These are phyloP conservation scores for Salvia splendens DNA, from an alignment of 257 asterid species.

Conservation along the genomic window DNA sequence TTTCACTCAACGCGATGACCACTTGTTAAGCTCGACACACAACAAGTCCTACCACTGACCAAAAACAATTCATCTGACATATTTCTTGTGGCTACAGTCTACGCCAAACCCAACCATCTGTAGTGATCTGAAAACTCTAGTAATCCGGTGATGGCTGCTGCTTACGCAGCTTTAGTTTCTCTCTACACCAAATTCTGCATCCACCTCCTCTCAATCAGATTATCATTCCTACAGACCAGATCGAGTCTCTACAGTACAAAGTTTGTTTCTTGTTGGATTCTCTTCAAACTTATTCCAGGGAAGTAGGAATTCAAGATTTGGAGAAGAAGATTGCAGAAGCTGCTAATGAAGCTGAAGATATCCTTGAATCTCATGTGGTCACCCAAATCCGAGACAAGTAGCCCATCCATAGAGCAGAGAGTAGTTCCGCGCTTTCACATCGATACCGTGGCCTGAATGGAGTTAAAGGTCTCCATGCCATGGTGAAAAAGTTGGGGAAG, in stretches of 20 bases:
- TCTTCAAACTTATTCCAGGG: conserved; percentile 22
- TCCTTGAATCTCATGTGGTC: conserved; percentile 24
- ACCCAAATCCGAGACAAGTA: not conserved
- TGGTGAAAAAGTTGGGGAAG: conserved; percentile 24
- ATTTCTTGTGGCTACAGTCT: too few relatives aligned
- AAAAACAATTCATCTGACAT: too few relatives aligned
- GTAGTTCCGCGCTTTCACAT: not conserved
- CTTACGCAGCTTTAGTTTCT: conserved; percentile 37
- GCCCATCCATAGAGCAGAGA: conserved; percentile 1
- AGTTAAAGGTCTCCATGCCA: conserved; percentile 11
- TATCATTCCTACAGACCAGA: not conserved
- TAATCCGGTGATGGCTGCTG: conserved; percentile 25
- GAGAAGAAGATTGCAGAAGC: conserved; percentile 23
- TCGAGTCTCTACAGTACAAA: conserved; percentile 12
- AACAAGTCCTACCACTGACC: too few relatives aligned
- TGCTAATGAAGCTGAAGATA: conserved; percentile 35
- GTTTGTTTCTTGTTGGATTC: conserved; percentile 17
- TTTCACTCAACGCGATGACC: too few relatives aligned
- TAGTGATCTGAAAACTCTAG: not conserved
- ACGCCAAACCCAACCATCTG: too few relatives aligned
- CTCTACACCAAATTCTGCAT: conserved; percentile 32
- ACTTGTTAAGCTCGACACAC: too few relatives aligned
- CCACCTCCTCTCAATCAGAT: conserved; percentile 4
- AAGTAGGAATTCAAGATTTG: conserved; percentile 7
- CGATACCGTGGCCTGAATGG: conserved; percentile 2